phyloP scores from a whole-genome alignment of 75 land plant genomes.

The Picea glauca region DNA sequence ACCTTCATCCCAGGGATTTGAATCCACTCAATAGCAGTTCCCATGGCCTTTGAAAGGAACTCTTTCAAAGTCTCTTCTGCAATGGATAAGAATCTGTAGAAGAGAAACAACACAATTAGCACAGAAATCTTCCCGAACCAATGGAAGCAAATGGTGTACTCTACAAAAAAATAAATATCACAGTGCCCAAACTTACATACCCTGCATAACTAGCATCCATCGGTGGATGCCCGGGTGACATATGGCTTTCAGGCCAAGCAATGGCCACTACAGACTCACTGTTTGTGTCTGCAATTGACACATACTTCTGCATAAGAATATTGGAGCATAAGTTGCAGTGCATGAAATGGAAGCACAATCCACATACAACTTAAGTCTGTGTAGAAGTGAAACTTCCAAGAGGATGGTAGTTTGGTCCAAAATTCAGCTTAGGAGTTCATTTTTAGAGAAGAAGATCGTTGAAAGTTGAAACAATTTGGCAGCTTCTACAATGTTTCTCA shows the following conservation, averaged over 20 bases:
- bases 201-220: constrained; percentile 30
- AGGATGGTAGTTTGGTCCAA: too few relatives aligned
- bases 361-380: too few relatives aligned
- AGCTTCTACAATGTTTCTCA: too few relatives aligned
- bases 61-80: constrained; percentile 92
- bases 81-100: constrained; percentile 69
- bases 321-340: too few relatives aligned
- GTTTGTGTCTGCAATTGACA: constrained; percentile 27
- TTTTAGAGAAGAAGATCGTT: too few relatives aligned
- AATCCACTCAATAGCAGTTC: constrained; percentile 97
- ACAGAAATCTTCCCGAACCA: background rate
- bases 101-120: background rate
- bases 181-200: constrained; percentile 10
- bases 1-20: constrained; percentile 87
- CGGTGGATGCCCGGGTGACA: constrained; percentile 19
- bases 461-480: too few relatives aligned
- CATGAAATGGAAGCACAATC: too few relatives aligned
- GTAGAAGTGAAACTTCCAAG: too few relatives aligned
- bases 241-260: constrained; percentile 17
- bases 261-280: constrained; percentile 35
- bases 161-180: background rate
- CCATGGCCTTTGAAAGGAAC: constrained; percentile 95
- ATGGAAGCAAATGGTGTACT: background rate
- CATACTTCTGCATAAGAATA: constrained; percentile 17
- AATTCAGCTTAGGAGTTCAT: too few relatives aligned